A percentile compares a stretch with the other conserved stretches of the same genome.
Evolutionary conservation across 306 rosid genomes (phyloP).

Genomic region (Citrullus colocynthis): DNA sequence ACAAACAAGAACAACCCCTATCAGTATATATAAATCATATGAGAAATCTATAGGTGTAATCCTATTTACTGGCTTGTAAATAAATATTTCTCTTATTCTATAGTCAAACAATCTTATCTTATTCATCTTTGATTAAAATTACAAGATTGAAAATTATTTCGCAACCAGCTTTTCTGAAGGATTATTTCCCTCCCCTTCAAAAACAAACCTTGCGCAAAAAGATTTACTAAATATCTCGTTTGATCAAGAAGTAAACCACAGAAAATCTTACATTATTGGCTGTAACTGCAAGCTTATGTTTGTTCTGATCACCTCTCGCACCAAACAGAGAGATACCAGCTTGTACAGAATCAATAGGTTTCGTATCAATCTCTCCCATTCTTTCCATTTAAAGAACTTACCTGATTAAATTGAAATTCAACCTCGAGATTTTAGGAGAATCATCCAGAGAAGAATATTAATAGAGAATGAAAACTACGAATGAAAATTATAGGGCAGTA

Average conservation of each 20-base stretch:
- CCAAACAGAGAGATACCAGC: slow-evolving; percentile 49
- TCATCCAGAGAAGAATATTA: not conserved
- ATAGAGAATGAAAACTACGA: not conserved
- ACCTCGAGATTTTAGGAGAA: not conserved
- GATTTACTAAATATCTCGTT: too few species aligned
- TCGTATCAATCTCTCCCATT: slow-evolving; percentile 70
- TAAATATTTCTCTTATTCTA: too few species aligned
- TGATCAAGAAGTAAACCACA: not conserved
- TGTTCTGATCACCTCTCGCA: slow-evolving; percentile 41
- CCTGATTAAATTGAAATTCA: not conserved
- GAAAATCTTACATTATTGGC: slow-evolving; percentile 36
- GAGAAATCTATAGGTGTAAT: not conserved
- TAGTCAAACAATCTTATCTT: too few species aligned
- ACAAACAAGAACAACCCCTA: not conserved
- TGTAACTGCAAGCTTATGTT: slow-evolving; percentile 7
- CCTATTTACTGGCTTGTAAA: too few species aligned
- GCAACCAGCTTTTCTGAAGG: too few species aligned
- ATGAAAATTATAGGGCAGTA: not conserved
- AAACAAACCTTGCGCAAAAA: too few species aligned
- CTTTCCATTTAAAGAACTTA: slow-evolving; percentile 13
- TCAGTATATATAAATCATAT: too few species aligned
- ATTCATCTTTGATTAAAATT: too few species aligned
- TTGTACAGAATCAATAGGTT: slow-evolving; percentile 65
- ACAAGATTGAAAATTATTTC: too few species aligned
- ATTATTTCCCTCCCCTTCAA: too few species aligned